Evolutionary conservation across 768 basidiomycete species (phyloP), one percentile per base, ranked within the genome.

Genomic region (Lentinula guzmanii): DNA sequence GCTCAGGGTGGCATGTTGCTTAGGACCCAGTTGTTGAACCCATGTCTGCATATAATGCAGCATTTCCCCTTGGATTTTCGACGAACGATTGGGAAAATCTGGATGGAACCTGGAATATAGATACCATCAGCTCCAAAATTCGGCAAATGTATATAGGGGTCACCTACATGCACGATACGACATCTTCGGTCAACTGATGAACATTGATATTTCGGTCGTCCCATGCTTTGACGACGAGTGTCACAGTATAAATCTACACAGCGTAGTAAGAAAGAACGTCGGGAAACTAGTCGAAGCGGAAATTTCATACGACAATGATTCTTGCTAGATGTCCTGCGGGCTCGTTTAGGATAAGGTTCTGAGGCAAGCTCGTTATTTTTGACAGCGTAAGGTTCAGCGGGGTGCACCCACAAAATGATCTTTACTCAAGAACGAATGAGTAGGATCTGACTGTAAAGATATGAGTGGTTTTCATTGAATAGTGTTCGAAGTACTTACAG

Each of bases 351-450:
- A 91, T 87, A 31, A 90, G 75, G 69, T 90, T 89, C 89, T 89
- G 41, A 33, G 34, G 58, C 34, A 16, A 5, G 50, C 52, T 72
- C 45, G 60, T 61, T 54, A 62, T 37, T n/a, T 52, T 59, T 52
- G 46, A 10, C 33, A 13, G 45, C 43, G 51, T 52, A 8, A 37
- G 42, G 16, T 28, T 21, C 8, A 33, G 51, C 45, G n/a, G 79
- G 87, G 67, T 65, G 15, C 41, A 43, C 55, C 11, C 39, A 90
- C 90, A 66, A 93, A 93, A 67, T 94, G 91, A 69, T 94, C 91
- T 75, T 93, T 93, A 70, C 89, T 91, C 72, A 94, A 72, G 78
- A 91, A 91, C 3, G 90, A 93, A 70, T 93, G 91, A 2, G 91
- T 95, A 3, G 92, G 92, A 69, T 95, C 92, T 37, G 87, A 89